phyloP scores from a whole-genome alignment of 208 protist genomes.

The Wallacemonas sp. region DNA sequence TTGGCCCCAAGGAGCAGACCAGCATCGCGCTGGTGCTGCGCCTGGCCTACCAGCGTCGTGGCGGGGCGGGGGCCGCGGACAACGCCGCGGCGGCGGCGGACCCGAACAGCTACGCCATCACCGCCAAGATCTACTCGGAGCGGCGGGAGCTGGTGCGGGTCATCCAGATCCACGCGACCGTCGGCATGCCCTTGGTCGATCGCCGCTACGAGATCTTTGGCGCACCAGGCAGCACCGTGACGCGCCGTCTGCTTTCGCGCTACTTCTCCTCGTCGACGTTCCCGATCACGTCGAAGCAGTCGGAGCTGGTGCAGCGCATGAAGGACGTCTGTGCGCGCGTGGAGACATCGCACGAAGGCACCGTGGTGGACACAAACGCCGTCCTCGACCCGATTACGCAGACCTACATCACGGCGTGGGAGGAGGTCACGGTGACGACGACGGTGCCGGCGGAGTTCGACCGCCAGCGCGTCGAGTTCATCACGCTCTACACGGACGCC shows the following conservation, averaged over 20 bases:
- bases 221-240: conserved; percentile 50
- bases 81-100: conserved; percentile 4
- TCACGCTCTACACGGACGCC: conserved; percentile 78
- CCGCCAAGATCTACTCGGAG: conserved; percentile 65
- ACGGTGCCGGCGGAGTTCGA: conserved; percentile 45
- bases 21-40: conserved; percentile 61
- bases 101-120: conserved; percentile 25
- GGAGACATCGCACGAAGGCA: conserved; percentile 41
- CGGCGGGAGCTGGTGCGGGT: conserved; percentile 64
- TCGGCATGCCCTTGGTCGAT: conserved; percentile 74
- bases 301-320: conserved; percentile 64
- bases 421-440: conserved; percentile 71
- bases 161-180: conserved; percentile 56
- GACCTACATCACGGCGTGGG: conserved; percentile 78
- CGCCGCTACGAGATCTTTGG: conserved; percentile 87
- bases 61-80: neutral
- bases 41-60: conserved; percentile 21
- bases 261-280: conserved; percentile 65
- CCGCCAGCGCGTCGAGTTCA: conserved; percentile 73
- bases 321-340: conserved; percentile 63
- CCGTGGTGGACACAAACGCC: conserved; percentile 64
- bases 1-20: conserved; percentile 65
- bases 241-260: conserved; percentile 68
- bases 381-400: conserved; percentile 88
- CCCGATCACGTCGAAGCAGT: conserved; percentile 37